Conservation (phyloP, 2,329 filamentous ascomycete genomes). For the Huntiella decipiens region DNA sequence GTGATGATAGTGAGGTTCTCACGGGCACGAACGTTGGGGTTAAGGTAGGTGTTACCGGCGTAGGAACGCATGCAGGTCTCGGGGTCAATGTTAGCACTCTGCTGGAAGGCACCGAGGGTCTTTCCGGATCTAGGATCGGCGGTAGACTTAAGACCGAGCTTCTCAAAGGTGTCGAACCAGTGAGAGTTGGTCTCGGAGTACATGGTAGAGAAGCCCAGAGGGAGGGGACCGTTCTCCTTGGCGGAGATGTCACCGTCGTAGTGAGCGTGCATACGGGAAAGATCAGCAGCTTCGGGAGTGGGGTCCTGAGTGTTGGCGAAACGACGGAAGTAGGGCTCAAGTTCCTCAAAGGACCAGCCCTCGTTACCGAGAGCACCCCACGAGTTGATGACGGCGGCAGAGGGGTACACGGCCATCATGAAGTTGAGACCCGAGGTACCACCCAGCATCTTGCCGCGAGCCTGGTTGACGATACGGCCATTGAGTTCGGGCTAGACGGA, state of each 20-base stretch:
- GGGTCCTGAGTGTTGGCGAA: constrained; percentile 18
- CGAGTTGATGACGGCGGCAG: constrained; percentile 10
- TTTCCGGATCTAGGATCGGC: constrained; percentile 18
- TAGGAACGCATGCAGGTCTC: constrained; percentile 18
- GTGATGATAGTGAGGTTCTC: constrained; percentile 17
- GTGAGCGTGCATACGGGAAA: constrained; percentile 17
- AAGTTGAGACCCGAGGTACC: constrained; percentile 42
- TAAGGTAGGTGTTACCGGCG: constrained; percentile 19
- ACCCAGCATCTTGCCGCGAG: constrained; percentile 38
- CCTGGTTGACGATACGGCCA: constrained; percentile 12
- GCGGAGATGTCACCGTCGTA: constrained; percentile 18
- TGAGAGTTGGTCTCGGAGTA: constrained; percentile 18
- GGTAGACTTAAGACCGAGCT: constrained; percentile 18
- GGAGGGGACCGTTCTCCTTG: constrained; percentile 16
- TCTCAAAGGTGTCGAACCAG: constrained; percentile 21
- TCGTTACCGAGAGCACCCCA: constrained; percentile 16
- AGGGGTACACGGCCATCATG: constrained; percentile 22
- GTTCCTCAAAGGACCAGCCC: constrained; percentile 15
- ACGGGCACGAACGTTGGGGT: constrained; percentile 15
- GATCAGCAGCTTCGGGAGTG: constrained; percentile 15
- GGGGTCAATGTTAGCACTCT: constrained; percentile 17
- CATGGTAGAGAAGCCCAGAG: constrained; percentile 8
- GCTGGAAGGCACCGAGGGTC: constrained; percentile 19
- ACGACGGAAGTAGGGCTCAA: constrained; percentile 20
- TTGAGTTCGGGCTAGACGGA: constrained; percentile 9